A percentile compares a stretch with the other conserved stretches of the same genome.
These are phyloP conservation scores for Neonectria hederae DNA, from an alignment of 2,329 filamentous ascomycete species.

Conservation along the genomic window DNA sequence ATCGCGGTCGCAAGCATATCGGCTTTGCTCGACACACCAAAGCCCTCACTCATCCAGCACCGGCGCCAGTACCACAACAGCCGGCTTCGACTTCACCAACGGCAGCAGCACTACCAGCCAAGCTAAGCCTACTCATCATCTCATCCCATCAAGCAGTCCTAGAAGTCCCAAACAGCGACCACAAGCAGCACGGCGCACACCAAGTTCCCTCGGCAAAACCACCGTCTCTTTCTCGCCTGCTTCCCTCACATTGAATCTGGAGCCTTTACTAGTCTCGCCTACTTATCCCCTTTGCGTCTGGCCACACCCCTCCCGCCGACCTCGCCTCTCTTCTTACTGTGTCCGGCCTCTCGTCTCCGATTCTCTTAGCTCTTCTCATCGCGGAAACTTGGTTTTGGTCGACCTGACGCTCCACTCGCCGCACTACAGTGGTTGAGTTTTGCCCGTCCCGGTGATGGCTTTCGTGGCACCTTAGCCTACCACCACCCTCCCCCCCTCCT, in stretches of 20 bases:
- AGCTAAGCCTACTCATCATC: constrained; percentile 32
- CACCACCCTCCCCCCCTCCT: constrained; percentile 46
- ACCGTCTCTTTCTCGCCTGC: constrained; percentile 13
- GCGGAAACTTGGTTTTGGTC: constrained; percentile 34
- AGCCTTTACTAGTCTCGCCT: constrained; percentile 36
- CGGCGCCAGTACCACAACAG: constrained; percentile 39
- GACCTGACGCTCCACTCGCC: constrained; percentile 42
- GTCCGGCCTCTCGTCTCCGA: constrained; percentile 33
- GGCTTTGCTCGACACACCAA: constrained; percentile 36
- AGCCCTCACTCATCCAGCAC: constrained; percentile 23
- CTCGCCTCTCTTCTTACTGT: constrained; percentile 34
- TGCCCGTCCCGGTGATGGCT: constrained; percentile 45
- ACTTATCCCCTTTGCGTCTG: constrained; percentile 41
- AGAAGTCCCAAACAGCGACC: constrained; percentile 30
- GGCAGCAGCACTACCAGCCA: constrained; percentile 24
- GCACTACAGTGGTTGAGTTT: constrained; percentile 41
- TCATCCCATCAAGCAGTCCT: constrained; percentile 27
- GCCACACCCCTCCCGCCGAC: constrained; percentile 33
- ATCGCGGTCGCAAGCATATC: constrained; percentile 43
- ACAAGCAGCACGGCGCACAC: constrained; percentile 34
- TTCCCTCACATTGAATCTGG: constrained; percentile 27
- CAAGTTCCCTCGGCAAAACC: constrained; percentile 24
- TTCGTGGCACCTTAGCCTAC: constrained; percentile 49
- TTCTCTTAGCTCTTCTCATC: constrained; percentile 36
- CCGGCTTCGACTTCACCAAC: constrained; percentile 27